Evolutionary conservation across 257 asterid genomes (phyloP).

Genomic region (Solanum appendiculatum): DNA sequence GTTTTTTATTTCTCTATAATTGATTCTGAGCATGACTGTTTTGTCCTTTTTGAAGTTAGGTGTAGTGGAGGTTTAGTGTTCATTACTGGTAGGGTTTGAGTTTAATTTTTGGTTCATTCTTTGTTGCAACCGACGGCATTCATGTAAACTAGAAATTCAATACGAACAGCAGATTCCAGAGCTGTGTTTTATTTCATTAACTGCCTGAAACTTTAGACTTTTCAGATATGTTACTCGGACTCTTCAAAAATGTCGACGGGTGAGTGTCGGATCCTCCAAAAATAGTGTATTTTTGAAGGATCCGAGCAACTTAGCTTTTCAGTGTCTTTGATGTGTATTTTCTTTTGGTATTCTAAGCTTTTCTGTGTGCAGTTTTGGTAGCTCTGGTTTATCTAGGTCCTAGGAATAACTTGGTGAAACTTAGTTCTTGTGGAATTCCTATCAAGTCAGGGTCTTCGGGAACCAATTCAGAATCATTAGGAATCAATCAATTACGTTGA

Average conservation of each 20-base stretch:
- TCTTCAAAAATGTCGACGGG: no score
- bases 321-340: neutral
- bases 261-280: no score
- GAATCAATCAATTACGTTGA: no score
- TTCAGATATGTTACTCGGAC: no score
- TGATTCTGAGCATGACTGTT: neutral
- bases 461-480: no score
- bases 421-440: no score
- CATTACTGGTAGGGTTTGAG: neutral
- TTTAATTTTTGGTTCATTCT: neutral
- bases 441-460: no score
- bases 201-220: neutral
- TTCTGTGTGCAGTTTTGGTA: neutral
- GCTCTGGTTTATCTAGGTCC: neutral
- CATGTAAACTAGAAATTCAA: neutral
- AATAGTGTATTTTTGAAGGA: no score
- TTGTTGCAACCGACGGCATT: neutral
- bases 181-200: neutral
- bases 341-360: neutral
- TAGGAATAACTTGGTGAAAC: no score
- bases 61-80: neutral
- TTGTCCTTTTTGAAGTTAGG: neutral
- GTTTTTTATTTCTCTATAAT: neutral
- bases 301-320: neutral
- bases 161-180: neutral